Base-by-base conservation (phyloP, 352 stramenopile species). In the Proteromonas lacertae region DNA sequence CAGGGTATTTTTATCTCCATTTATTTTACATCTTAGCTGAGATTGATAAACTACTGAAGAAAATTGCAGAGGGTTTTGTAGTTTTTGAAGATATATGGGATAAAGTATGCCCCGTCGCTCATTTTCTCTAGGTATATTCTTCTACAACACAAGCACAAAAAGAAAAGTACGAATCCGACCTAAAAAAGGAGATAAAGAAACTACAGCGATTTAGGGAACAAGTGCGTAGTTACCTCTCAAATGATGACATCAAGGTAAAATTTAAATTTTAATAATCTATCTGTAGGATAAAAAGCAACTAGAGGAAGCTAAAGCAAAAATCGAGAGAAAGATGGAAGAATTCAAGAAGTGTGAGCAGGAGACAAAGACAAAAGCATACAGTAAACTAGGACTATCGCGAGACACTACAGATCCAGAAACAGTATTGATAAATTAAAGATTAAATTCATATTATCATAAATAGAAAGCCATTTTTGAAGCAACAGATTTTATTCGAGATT, bases 121-220 rank as follows among this genome's bases (percentile, higher is more conserved):
- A 2, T 39, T 43, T 2, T 5, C 2, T 38, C 4, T 16, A 38
- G 36, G 45, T 77, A n/a, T 93, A 93, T 49, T 63, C 59, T 16
- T 77, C 81, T 6, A 66, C 75, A 32, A 66, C 81, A 44, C 84
- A 94, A 58, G 88, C 81, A 46, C 79, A 93, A 52, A 95, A 95
- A 53, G 86, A 97, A 56, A 96, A 96, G 58, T 91, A 93, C 46
- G 83, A 96, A 54, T 64, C 72, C 25, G 83, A 96, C 51, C 55
- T 97, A 38, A 97, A 97, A 56, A 97, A 97, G 45, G 86, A 97
- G 64, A 95, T 97, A 49, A 97, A 97, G 59, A 96, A 96, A 56
- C 62, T 97, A 26, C 86, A 97, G 64, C 64, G 79, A 36, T 44
- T 69, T 21, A 72, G 86, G 17, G 86, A 97, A 58, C 80, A 93